phyloP scores from a whole-genome alignment of 805 yeast species.

The Pichia exigua region DNA sequence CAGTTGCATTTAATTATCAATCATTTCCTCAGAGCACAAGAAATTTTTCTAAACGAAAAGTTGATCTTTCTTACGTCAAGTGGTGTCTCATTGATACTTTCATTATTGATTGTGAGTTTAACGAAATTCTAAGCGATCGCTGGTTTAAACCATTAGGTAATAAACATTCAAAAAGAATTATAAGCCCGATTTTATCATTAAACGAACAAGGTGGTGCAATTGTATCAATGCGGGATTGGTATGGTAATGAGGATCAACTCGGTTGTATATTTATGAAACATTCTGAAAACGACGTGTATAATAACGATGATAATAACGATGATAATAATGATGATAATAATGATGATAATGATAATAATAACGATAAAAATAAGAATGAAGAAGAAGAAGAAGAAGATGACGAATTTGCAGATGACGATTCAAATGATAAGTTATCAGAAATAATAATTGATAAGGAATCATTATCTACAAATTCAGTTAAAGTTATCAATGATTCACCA shows the following conservation, averaged over 20 bases:
- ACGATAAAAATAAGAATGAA: too few relatives aligned
- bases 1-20: constrained; percentile 89
- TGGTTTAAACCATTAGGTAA: constrained; percentile 92
- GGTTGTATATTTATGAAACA: constrained; percentile 38
- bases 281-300: neutral
- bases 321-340: neutral
- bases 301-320: too few relatives aligned
- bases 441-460: constrained; percentile 68
- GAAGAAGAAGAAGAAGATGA: constrained; percentile 21
- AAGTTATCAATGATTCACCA: constrained; percentile 54
- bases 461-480: constrained; percentile 62
- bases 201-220: constrained; percentile 97
- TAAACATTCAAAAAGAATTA: constrained; percentile 59
- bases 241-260: constrained; percentile 58
- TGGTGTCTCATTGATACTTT: constrained; percentile 89
- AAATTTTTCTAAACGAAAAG: constrained; percentile 66
- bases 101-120: constrained; percentile 88
- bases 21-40: constrained; percentile 80
- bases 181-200: constrained; percentile 82
- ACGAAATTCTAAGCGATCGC: constrained; percentile 79
- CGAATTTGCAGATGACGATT: constrained; percentile 15
- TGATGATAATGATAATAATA: neutral
- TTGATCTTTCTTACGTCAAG: constrained; percentile 69
- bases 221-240: constrained; percentile 85
- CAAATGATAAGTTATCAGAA: constrained; percentile 44